A percentile compares a stretch with the other conserved stretches of the same genome.
phyloP scores from a whole-genome alignment of 768 basidiomycete genomes.

The Hirschioporus abietinus region DNA sequence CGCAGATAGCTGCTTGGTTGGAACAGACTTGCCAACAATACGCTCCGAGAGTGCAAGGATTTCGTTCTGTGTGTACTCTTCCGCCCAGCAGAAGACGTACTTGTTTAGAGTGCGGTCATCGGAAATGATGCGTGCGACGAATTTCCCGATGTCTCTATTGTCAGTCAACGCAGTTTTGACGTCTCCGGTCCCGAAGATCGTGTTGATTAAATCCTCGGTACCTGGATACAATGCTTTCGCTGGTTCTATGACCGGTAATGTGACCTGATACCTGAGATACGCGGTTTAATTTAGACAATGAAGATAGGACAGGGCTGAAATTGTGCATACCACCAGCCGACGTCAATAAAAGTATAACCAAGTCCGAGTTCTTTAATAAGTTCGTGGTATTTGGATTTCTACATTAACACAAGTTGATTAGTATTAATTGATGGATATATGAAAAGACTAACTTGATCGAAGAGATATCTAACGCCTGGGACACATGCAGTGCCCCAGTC shows the following conservation, averaged over 20 bases:
- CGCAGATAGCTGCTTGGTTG: not conserved
- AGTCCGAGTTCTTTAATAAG: constrained; percentile 21
- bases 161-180: constrained; percentile 20
- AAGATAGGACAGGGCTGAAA: not conserved
- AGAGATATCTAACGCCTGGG: constrained; percentile 12
- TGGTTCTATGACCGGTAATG: not conserved
- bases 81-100: constrained; percentile 23
- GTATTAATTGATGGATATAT: not conserved
- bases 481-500: constrained; percentile 18
- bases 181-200: constrained; percentile 17
- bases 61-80: constrained; percentile 21
- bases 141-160: constrained; percentile 21
- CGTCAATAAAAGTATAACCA: constrained; percentile 27
- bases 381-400: constrained; percentile 16
- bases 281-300: not conserved
- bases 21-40: constrained; percentile 16
- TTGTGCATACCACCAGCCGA: constrained; percentile 22
- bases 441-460: constrained; percentile 10
- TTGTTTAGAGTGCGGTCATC: constrained; percentile 29
- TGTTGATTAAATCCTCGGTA: not conserved
- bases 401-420: not conserved
- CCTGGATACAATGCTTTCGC: not conserved
- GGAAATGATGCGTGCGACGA: constrained; percentile 25
- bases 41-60: constrained; percentile 18
- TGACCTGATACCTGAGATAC: not conserved